A percentile compares a stretch with the other conserved stretches of the same genome.
phyloP scores from a whole-genome alignment of 495 filamentous ascomycete genomes.

The Lophiostoma macrostomum region DNA sequence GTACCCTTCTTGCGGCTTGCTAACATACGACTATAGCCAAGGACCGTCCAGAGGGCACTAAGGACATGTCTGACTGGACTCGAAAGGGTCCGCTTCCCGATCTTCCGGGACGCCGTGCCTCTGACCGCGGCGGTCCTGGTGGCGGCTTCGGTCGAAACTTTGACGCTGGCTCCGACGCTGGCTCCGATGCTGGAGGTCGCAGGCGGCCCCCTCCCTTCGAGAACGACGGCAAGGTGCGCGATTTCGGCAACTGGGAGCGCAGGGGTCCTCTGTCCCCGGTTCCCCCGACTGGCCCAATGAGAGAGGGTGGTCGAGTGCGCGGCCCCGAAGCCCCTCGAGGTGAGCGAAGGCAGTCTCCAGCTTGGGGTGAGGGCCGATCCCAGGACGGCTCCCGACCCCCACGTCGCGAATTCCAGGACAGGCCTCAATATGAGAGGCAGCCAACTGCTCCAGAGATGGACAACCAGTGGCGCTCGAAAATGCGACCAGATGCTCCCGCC shows the following conservation, averaged over 20 bases:
- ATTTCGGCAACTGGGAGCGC: constrained; percentile 92
- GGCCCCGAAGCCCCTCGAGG: constrained; percentile 56
- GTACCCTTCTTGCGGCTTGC: constrained; percentile 7
- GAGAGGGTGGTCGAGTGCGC: constrained; percentile 68
- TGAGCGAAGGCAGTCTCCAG: constrained; percentile 68
- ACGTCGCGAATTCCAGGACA: constrained; percentile 73
- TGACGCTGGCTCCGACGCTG: constrained; percentile 44
- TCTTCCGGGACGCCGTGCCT: constrained; percentile 53
- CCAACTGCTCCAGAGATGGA: constrained; percentile 84
- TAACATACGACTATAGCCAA: constrained; percentile 61
- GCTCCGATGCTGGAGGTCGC: constrained; percentile 50
- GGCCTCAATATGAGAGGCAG: constrained; percentile 55
- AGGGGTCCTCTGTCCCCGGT: constrained; percentile 84
- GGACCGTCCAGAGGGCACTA: constrained; percentile 61
- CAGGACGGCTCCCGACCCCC: constrained; percentile 81
- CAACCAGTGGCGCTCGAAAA: constrained; percentile 79
- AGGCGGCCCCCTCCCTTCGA: constrained; percentile 44
- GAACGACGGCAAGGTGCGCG: constrained; percentile 78
- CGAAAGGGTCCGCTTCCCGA: constrained; percentile 86
- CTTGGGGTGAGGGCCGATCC: constrained; percentile 80
- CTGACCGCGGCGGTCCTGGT: constrained; percentile 41
- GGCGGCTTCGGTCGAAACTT: constrained; percentile 37
- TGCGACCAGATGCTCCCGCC: constrained; percentile 66
- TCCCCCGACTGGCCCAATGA: constrained; percentile 52
- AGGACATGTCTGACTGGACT: constrained; percentile 78